These are phyloP conservation scores for Fonsecaea pugnacius DNA, from an alignment of 2,329 filamentous ascomycete genomes.

Conservation along the genomic window DNA sequence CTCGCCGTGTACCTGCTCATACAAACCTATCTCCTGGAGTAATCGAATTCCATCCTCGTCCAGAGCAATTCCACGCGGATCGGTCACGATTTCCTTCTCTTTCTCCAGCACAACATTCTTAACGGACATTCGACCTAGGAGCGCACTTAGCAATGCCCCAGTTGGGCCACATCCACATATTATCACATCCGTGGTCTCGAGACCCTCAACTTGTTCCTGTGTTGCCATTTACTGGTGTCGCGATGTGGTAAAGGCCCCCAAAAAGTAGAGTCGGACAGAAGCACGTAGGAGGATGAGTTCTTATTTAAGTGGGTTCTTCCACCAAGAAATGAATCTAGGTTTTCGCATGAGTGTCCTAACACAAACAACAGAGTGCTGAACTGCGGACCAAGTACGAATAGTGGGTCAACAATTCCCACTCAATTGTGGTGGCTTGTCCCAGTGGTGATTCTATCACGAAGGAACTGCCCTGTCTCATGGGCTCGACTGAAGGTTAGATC, in stretches of 20 bases:
- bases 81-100: constrained; percentile 41
- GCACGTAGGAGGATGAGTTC: not conserved
- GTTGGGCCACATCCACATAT: constrained; percentile 45
- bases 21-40: constrained; percentile 41
- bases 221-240: not conserved
- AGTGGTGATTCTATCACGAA: not conserved
- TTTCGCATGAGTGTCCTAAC: not conserved
- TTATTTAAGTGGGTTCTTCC: not conserved
- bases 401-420: not conserved
- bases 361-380: not conserved
- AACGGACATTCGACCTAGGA: constrained; percentile 38
- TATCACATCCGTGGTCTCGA: constrained; percentile 38
- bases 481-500: not conserved
- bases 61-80: constrained; percentile 43
- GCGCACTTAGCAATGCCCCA: constrained; percentile 41
- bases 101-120: constrained; percentile 41
- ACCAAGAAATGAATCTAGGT: not conserved
- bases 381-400: not conserved
- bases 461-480: not conserved
- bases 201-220: constrained; percentile 2
- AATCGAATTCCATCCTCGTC: constrained; percentile 44
- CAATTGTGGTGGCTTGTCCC: not conserved
- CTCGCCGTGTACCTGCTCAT: constrained; percentile 38
- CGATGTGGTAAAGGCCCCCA: not conserved
- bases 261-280: not conserved